Conservation (phyloP, 2,329 filamentous ascomycete genomes). For the Colletotrichum tropicale region DNA sequence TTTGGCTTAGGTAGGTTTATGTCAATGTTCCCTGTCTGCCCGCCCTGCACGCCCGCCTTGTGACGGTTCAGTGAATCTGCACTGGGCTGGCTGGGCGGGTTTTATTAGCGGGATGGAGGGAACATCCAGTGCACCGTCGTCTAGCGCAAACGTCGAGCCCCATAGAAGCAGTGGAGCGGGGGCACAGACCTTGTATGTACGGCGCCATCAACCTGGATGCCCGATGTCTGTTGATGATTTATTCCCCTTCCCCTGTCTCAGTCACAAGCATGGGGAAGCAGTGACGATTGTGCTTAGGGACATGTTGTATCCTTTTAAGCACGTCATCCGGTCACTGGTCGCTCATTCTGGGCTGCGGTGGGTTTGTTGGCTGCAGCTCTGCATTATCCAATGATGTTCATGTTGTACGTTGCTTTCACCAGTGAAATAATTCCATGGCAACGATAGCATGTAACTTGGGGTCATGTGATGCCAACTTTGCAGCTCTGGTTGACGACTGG, state of each 20-base stretch:
- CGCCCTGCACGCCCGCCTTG: constrained; percentile 4
- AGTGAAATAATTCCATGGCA: not conserved
- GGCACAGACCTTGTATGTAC: not conserved
- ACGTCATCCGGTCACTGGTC: not conserved
- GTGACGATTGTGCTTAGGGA: not conserved
- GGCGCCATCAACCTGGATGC: not conserved
- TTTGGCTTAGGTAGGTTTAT: not conserved
- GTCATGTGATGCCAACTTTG: not conserved
- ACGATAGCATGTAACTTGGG: not conserved
- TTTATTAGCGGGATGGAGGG: not conserved
- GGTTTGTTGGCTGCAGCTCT: not conserved
- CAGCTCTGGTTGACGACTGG: not conserved
- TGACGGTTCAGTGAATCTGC: not conserved
- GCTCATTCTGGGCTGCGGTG: not conserved
- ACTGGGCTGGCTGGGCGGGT: not conserved
- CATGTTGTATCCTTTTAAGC: not conserved
- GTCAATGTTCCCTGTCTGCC: not conserved
- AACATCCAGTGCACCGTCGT: not conserved
- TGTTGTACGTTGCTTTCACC: not conserved
- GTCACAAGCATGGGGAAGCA: not conserved
- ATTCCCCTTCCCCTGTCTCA: not conserved
- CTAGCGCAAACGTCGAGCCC: constrained; percentile 5
- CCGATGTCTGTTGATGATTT: not conserved
- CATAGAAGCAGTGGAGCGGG: not conserved
- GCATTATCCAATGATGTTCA: not conserved